Base-by-base conservation (phyloP, 352 stramenopile genomes). In the Phytopythium boreale region DNA sequence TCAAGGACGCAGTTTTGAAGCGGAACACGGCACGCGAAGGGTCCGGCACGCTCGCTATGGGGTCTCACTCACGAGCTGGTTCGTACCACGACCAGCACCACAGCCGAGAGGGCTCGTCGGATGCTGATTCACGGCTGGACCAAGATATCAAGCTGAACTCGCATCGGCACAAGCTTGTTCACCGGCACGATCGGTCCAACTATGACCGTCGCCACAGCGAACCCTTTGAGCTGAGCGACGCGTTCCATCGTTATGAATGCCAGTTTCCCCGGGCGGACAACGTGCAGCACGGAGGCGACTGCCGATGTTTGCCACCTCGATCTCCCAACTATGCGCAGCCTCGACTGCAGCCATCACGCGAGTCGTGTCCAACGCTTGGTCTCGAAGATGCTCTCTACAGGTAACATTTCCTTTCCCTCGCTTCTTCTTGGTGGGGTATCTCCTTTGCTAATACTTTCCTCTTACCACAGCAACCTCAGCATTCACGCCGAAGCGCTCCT, bases 1-100 rank as follows among this genome's bases (percentile, higher is more conserved):
- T 87, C 56, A 77, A 86, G 31, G 81, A 88, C 60, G 75, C 75
- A 24, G 78, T 89, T 8, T 62, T 90, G 17, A 74, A 77, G 53
- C 76, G 84, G 55, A 75, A 62, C 44, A 36, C 24, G 34, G n/a
- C 43, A 27, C 37, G 37, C 15, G 53, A 59, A 14, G 53, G 4
- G 11, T 1, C 31, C n/a, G 53, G 6, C 14, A 26, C 15, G 12
- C 20, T 34, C 17, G 20, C 36, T 31, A 1, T 0, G 0, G 34
- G n/a, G 20, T 7, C 52, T n/a, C 26, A 11, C 36, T n/a, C 52
- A 19, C 34, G 22, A 20, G 29, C 19, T 19, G 29, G 0, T n/a
- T 27, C 10, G 14, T 5, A 34, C 10, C 53, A 22, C 19, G 53
- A 59, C 20, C n/a, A 59, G 34, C 31, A 10, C 12, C 29, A 46